Evolutionary conservation across 805 yeast species (phyloP), one percentile per base, ranked within the genome.

Genomic region (Saccharomyces mikatae): DNA sequence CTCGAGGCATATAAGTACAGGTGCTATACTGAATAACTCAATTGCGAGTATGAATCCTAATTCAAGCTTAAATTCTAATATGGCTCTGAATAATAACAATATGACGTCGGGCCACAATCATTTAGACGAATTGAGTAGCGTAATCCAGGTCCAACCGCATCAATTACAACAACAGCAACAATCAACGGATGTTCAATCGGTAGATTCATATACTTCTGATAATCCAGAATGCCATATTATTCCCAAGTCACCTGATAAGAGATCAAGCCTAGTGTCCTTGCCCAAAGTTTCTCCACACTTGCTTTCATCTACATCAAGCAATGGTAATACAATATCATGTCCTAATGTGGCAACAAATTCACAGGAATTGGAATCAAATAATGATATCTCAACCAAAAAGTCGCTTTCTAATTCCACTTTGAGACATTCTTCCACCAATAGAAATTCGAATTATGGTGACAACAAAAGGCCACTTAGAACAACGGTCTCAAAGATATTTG

Each of bases 401-500:
- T 53, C 65, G 36, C 31, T 61, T 51, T 49, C 64, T 26, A 57
- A 54, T 46, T 56, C 61, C 21, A 60, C 60, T 3, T 50, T 55
- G 27, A 50, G 60, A 36, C 62, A 61, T 48, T 53, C 54, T 49
- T 53, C 60, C 6, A 44, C 56, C 4, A 52, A 48, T 49, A 26
- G 22, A 13, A 17, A 46, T 17, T 50, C 52, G 6, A 28, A 29
- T 31, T 49, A 55, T 32, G 4, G 41, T n/a, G 61, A 59, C 11
- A 58, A 49, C 41, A 62, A 60, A 51, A 56, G 63, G 49, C 81
- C 77, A 51, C 70, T 82, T 48, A 68, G 87, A 46, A 81, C 90
- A 2, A 85, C 89, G 1, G 84, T 90, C 0, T 84, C 90, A 1
- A 83, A 84, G 57, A 70, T 86, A 5, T 86, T 87, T 67, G 92